Conservation (phyloP, 441 rosid genomes). For the Adansonia grandidieri region DNA sequence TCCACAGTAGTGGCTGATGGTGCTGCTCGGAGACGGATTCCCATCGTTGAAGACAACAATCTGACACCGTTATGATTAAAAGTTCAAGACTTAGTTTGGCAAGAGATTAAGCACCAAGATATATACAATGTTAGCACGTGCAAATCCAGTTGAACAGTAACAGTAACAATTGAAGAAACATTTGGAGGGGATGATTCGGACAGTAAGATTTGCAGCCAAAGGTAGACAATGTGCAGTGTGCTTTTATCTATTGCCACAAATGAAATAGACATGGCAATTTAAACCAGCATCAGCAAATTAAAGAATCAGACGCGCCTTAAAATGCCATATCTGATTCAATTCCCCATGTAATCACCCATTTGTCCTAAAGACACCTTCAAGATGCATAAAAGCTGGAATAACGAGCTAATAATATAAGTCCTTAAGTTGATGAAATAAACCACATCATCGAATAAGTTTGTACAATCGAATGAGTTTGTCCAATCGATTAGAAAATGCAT, state of each 20-base stretch:
- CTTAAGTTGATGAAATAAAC: background rate
- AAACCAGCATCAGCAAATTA: background rate
- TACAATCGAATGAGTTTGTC: background rate
- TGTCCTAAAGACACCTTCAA: background rate
- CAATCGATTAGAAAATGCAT: background rate
- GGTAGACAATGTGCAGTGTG: background rate
- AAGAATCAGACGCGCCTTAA: background rate
- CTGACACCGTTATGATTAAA: conserved; percentile 38
- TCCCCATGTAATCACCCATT: background rate
- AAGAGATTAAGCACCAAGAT: background rate
- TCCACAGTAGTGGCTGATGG: conserved; percentile 69
- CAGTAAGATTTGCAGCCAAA: background rate
- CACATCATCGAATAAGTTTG: background rate
- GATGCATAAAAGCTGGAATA: background rate
- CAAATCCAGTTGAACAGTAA: conserved; percentile 1
- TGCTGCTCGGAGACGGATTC: conserved; percentile 53
- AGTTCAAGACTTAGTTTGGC: background rate
- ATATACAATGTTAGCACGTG: background rate
- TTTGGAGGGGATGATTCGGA: background rate
- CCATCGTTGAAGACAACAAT: conserved; percentile 44
- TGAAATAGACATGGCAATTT: background rate
- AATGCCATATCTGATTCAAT: background rate
- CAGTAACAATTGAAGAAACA: background rate
- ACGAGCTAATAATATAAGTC: background rate
- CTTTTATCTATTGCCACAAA: background rate